These are phyloP conservation scores for Phytophthora capsici DNA, from an alignment of 352 stramenopile species.

Conservation along the genomic window DNA sequence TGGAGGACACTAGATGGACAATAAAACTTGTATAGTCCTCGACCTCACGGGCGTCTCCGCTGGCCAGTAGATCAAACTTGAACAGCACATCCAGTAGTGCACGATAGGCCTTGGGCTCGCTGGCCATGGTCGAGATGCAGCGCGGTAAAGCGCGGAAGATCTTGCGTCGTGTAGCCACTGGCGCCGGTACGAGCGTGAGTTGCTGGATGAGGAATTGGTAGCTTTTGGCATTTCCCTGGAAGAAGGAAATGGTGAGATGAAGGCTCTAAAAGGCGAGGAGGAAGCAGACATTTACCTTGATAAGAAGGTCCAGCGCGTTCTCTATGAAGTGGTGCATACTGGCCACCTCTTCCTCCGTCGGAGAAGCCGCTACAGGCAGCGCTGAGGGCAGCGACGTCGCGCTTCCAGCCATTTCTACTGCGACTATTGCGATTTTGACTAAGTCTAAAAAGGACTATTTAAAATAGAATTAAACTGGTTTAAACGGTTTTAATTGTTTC, in stretches of 20 bases:
- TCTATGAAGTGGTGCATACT: slow-evolving; percentile 87
- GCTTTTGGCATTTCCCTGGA: slow-evolving; percentile 78
- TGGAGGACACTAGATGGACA: slow-evolving; percentile 83
- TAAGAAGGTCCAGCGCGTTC: slow-evolving; percentile 79
- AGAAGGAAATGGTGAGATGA: background rate
- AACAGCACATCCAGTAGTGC: slow-evolving; percentile 82
- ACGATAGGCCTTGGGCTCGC: slow-evolving; percentile 73
- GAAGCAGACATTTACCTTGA: slow-evolving; percentile 49
- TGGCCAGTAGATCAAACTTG: slow-evolving; percentile 75
- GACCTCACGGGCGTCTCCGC: slow-evolving; percentile 53
- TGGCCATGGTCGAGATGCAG: slow-evolving; percentile 79
- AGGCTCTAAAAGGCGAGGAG: background rate
- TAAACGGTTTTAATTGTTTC: too few relatives aligned
- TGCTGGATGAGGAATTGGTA: slow-evolving; percentile 82
- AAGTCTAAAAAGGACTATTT: too few relatives aligned
- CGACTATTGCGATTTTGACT: background rate
- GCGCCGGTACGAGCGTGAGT: slow-evolving; percentile 48
- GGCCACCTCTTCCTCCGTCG: slow-evolving; percentile 63
- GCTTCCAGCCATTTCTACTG: slow-evolving; percentile 43
- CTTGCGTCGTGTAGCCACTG: slow-evolving; percentile 60
- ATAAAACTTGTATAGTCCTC: slow-evolving; percentile 77
- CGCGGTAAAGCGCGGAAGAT: slow-evolving; percentile 78
- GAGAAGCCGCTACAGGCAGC: slow-evolving; percentile 16
- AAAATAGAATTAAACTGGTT: too few relatives aligned
- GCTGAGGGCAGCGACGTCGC: slow-evolving; percentile 10